phyloP scores from a whole-genome alignment of 208 protist genomes.

The Porcisia hertigi region DNA sequence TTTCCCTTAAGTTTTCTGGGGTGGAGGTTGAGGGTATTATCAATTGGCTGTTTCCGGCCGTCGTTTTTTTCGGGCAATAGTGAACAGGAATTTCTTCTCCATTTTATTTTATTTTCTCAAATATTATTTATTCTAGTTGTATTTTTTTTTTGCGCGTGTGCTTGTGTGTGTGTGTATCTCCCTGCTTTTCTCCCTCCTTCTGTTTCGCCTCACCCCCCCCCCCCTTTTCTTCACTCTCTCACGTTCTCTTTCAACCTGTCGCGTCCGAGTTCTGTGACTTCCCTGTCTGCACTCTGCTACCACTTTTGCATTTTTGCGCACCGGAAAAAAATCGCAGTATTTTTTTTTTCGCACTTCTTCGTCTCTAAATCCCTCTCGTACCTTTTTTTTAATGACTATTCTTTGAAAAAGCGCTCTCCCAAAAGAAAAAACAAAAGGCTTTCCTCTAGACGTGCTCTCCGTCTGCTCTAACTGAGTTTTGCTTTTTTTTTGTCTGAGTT shows the following conservation, averaged over 20 bases:
- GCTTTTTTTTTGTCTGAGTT: conserved; percentile 4
- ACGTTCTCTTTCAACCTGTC: not conserved
- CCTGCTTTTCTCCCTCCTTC: not conserved
- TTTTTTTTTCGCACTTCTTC: conserved; percentile 14
- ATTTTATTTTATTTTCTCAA: not conserved
- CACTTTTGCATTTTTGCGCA: not conserved
- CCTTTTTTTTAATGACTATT: not conserved
- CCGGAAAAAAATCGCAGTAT: not conserved
- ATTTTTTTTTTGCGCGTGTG: not conserved
- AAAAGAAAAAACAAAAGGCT: not conserved
- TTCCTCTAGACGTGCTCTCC: no score
- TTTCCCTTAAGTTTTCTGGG: not conserved
- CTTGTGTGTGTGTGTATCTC: not conserved
- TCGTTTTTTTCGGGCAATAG: not conserved
- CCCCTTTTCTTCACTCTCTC: not conserved
- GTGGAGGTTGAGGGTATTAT: not conserved
- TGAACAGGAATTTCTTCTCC: not conserved
- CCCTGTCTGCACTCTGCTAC: not conserved
- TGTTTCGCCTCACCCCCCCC: not conserved
- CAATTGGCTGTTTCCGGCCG: not conserved
- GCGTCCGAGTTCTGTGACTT: not conserved
- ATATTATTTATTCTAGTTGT: not conserved
- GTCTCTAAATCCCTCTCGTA: not conserved
- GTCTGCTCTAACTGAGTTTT: conserved; percentile 1
- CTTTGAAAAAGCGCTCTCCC: no score